Base-by-base conservation (phyloP, 2,329 filamentous ascomycete species). In the Penicillium digitatum region DNA sequence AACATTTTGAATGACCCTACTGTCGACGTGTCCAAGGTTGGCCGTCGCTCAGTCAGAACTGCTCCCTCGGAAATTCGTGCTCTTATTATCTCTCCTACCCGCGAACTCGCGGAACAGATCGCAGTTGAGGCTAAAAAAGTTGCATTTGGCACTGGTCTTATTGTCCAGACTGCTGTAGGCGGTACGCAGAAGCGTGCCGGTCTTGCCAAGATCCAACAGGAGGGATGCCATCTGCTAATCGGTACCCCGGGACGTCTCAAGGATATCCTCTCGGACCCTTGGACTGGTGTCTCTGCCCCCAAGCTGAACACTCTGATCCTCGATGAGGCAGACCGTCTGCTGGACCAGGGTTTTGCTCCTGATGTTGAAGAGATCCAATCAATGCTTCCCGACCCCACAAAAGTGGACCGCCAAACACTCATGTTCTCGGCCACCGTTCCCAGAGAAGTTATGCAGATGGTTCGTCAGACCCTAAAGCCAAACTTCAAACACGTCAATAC, bases 361-460 rank as follows among this genome's bases (percentile, higher is more conserved):
- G 86, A 86, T 53, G 81, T 93, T 48, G 74, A 79, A 47, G 72
- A 82, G 1, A 89, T 93, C 52, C 75, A 84, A 53, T 56, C 69
- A 0, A 68, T 75, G 40, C 80, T 96, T 10, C 93, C 93, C 3
- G 75, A 81, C 44, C 81, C 82, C 7, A 65, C 71, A 0, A 73
- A 85, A 49, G 83, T 87, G 57, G 81, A 87, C 51, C 86, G 93
- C 47, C 94, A 99, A 73, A 96, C 92, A 7, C 84, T 99, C 66
- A 87, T 99, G 74, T 96, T 95, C 73, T 97, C 93, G 14, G 94
- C 94, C 42, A 99, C 94, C 11, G 88, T 99, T 31, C 90, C 93
- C 43, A 81, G 82, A 56, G 84, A 91, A 59, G 93, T 99, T 42
- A 86, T 96, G 62, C 76, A 82, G 40, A 82, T 97, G 46, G 93